Conservation (phyloP, 1,284 basidiomycete genomes). For the Apiotrichum laibachii region DNA sequence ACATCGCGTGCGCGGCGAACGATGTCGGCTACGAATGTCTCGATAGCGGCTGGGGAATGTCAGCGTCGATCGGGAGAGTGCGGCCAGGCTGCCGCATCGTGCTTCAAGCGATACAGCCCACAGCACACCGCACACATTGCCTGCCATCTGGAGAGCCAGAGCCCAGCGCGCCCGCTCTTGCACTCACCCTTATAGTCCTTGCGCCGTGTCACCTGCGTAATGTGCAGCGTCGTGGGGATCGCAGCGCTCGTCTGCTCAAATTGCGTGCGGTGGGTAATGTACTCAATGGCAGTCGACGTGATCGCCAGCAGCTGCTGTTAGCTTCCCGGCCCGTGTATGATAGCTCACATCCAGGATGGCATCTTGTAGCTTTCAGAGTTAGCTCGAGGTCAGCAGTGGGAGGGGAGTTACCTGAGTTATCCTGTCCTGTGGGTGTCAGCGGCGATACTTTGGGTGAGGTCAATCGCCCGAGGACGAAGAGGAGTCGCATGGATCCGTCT, state of each 20-base stretch:
- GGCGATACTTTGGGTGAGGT: no score
- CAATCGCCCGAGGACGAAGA: no score
- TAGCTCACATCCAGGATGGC: conserved; percentile 47
- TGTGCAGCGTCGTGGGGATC: conserved; percentile 42
- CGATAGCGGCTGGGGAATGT: conserved; percentile 36
- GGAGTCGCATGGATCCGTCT: no score
- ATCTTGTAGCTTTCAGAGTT: conserved; percentile 45
- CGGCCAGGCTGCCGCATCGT: neutral
- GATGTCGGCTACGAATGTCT: conserved; percentile 47
- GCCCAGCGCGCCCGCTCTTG: neutral
- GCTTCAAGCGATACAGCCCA: neutral
- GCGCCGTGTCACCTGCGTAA: conserved; percentile 30
- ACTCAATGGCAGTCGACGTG: conserved; percentile 49
- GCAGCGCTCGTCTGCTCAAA: conserved; percentile 44
- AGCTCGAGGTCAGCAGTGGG: neutral
- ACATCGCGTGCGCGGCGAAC: conserved; percentile 46
- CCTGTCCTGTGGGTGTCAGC: conserved; percentile 42
- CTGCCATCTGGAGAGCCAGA: neutral
- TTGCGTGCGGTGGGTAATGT: conserved; percentile 47
- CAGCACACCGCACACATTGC: no score
- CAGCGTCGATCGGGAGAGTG: neutral
- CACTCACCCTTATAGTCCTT: conserved; percentile 38
- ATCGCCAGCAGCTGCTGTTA: conserved; percentile 45
- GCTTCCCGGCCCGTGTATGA: neutral
- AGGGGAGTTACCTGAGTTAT: conserved; percentile 40